Evolutionary conservation across 2,329 filamentous ascomycete species (phyloP).

Genomic region (Stagonosporopsis chrysanthemi): DNA sequence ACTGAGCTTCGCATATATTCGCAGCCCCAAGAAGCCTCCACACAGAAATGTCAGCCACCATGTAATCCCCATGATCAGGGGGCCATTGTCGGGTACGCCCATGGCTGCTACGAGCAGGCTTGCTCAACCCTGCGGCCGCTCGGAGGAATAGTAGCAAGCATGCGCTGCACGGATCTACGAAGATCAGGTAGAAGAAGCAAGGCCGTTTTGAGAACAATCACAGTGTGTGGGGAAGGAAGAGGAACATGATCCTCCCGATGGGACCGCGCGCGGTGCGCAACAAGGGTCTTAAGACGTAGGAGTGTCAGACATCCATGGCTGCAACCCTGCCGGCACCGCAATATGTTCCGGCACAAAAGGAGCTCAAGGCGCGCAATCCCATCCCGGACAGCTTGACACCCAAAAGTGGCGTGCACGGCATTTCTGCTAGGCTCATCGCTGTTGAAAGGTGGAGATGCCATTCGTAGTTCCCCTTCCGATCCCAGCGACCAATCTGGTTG

Average conservation of each 20-base stretch:
- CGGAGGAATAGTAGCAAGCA: neutral
- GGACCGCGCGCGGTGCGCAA: constrained; percentile 7
- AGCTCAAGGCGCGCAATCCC: constrained; percentile 2
- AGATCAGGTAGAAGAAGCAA: constrained; percentile 6
- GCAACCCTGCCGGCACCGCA: neutral
- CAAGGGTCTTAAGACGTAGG: constrained; percentile 13
- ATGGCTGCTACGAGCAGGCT: constrained; percentile 6
- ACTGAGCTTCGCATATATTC: constrained; percentile 39
- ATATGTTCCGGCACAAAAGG: constrained; percentile 3
- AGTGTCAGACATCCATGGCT: neutral
- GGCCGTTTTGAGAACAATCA: constrained; percentile 1
- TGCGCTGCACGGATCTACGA: constrained; percentile 5
- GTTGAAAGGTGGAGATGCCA: constrained; percentile 14
- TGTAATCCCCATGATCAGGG: constrained; percentile 34
- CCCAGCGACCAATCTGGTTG: constrained; percentile 4
- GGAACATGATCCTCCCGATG: constrained; percentile 15
- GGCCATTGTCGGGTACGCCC: constrained; percentile 30
- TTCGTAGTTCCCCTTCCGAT: constrained; percentile 1
- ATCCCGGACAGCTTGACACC: constrained; percentile 18
- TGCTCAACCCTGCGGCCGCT: constrained; percentile 6
- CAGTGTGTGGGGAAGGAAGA: constrained; percentile 8
- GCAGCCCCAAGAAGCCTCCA: constrained; percentile 31
- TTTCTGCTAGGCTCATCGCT: constrained; percentile 13
- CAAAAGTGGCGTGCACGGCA: constrained; percentile 17
- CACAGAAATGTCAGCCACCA: constrained; percentile 35